These are phyloP conservation scores for Aspergillus caelatus DNA, from an alignment of 2,329 filamentous ascomycete genomes.

Conservation along the genomic window DNA sequence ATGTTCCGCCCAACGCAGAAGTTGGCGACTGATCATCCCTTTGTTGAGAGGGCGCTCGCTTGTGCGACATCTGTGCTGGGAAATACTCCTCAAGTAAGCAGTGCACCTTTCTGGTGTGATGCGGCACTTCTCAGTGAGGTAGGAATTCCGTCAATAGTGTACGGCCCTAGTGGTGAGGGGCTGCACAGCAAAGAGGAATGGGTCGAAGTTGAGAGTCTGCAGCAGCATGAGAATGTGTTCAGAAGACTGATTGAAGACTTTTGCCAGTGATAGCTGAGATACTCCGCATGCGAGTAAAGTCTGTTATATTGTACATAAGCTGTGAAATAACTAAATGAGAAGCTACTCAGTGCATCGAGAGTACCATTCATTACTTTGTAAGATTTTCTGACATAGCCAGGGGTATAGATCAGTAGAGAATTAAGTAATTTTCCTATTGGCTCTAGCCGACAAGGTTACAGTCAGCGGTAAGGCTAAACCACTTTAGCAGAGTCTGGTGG, in stretches of 20 bases:
- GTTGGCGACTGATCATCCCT: conserved; percentile 45
- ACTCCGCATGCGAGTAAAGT: not conserved
- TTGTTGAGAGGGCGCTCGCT: conserved; percentile 39
- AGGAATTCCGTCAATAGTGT: conserved; percentile 53
- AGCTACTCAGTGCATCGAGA: not conserved
- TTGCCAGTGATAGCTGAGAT: conserved; percentile 16
- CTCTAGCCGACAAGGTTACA: not conserved
- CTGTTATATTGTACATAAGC: not conserved
- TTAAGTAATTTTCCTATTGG: not conserved
- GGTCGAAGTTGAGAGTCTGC: conserved; percentile 50
- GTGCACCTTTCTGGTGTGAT: conserved; percentile 54
- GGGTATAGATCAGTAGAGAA: not conserved
- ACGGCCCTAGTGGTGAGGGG: conserved; percentile 53
- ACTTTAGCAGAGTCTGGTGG: not conserved
- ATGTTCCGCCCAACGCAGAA: conserved; percentile 49
- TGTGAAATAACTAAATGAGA: not conserved
- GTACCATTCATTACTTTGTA: not conserved
- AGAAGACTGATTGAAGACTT: conserved; percentile 23
- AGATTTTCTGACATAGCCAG: not conserved
- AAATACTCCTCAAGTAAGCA: conserved; percentile 26
- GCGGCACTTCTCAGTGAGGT: conserved; percentile 50
- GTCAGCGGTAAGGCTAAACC: not conserved
- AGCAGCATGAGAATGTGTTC: conserved; percentile 32
- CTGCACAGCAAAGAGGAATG: conserved; percentile 56
- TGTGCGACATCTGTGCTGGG: conserved; percentile 33